These are phyloP conservation scores for Intubia oerlemansii DNA, from an alignment of 2,329 filamentous ascomycete species.

Conservation along the genomic window DNA sequence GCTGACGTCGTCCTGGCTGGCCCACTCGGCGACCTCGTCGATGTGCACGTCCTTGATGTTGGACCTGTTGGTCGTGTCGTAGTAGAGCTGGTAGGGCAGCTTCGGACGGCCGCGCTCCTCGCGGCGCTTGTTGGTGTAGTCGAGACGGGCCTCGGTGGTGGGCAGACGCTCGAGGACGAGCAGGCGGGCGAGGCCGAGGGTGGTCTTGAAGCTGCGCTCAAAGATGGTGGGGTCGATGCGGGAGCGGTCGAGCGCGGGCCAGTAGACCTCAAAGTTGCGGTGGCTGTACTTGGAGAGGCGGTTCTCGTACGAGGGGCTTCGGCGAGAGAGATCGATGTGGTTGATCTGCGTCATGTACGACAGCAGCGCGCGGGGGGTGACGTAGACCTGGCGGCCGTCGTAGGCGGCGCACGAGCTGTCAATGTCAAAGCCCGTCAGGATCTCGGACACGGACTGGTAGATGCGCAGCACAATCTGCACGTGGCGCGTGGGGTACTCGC, in stretches of 20 bases:
- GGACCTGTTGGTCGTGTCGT: conserved; percentile 20
- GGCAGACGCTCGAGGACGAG: conserved; percentile 64
- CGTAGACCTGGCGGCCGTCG: conserved; percentile 61
- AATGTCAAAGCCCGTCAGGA: conserved; percentile 74
- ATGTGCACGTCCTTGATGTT: conserved; percentile 62
- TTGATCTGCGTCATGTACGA: conserved; percentile 72
- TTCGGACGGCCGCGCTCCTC: conserved; percentile 48
- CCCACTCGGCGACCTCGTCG: conserved; percentile 71
- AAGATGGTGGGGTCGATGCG: conserved; percentile 71
- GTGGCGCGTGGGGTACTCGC: conserved; percentile 65
- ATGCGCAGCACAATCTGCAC: conserved; percentile 67
- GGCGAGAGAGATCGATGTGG: conserved; percentile 54
- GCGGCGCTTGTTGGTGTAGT: conserved; percentile 49
- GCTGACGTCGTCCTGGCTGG: conserved; percentile 52
- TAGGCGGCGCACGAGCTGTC: conserved; percentile 68
- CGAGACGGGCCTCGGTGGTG: conserved; percentile 42
- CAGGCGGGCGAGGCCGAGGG: conserved; percentile 56
- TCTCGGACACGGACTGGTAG: conserved; percentile 67
- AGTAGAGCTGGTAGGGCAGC: conserved; percentile 12
- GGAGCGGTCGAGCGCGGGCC: conserved; percentile 52
- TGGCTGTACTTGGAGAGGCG: conserved; percentile 71
- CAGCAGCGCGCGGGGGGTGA: conserved; percentile 52
- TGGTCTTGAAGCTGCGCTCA: conserved; percentile 57
- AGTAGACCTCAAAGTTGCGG: conserved; percentile 68
- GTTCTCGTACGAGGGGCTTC: conserved; percentile 75